A percentile compares a stretch with the other conserved stretches of the same genome.
phyloP scores from a whole-genome alignment of 2,329 filamentous ascomycete species.

The Teratosphaeria pseudoeucalypti region DNA sequence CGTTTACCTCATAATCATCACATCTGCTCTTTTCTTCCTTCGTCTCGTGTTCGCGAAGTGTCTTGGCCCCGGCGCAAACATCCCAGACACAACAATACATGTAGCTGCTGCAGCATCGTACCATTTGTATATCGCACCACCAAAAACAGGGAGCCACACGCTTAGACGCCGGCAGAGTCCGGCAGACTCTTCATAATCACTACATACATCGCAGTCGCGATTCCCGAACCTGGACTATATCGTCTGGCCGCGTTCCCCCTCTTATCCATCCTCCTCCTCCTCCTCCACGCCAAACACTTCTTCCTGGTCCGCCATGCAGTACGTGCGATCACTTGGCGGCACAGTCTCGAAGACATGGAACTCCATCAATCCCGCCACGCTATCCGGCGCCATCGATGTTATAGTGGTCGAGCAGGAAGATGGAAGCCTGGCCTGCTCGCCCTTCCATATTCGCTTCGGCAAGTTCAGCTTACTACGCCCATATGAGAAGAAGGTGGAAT shows the following conservation, averaged over 20 bases:
- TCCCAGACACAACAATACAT: background rate
- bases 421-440: constrained; percentile 77
- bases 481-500: constrained; percentile 98
- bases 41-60: background rate
- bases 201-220: background rate
- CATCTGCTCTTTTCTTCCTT: background rate
- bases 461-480: constrained; percentile 94
- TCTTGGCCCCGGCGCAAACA: background rate
- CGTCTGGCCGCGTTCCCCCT: background rate
- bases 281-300: background rate
- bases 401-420: constrained; percentile 96
- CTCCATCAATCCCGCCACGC: constrained; percentile 93
- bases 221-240: background rate
- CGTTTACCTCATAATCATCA: background rate
- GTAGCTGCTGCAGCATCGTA: background rate
- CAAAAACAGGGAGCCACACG: background rate
- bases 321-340: constrained; percentile 89
- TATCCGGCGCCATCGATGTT: constrained; percentile 96
- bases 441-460: constrained; percentile 96
- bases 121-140: background rate
- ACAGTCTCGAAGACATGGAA: constrained; percentile 99
- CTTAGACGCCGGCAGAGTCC: background rate
- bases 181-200: background rate
- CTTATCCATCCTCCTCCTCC: background rate
- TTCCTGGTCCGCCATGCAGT: constrained; percentile 63